Evolutionary conservation across 352 stramenopile genomes (phyloP), one percentile per base, ranked within the genome.

Genomic region (Nannochloropsis limnetica): DNA sequence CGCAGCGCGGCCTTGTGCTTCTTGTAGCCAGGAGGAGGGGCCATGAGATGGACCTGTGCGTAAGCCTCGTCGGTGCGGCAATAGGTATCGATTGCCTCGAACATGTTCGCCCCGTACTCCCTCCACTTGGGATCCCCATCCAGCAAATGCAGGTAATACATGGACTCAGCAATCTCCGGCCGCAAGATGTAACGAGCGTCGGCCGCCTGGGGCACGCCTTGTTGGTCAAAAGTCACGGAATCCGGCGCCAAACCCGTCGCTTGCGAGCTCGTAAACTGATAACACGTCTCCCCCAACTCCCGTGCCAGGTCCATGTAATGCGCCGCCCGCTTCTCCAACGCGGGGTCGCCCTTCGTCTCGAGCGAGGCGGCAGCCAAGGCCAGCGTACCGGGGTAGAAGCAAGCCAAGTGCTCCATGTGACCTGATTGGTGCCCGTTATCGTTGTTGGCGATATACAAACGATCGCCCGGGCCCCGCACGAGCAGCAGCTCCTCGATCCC

Each of bases 401-500:
- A 99, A 11, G 94, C 89, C 80, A 99, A 88, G 86, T 99, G 95
- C 82, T 98, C 94, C 94, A 98, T 98, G 80, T 93, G 89, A 81
- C 93, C 82, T 8, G 37, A 25, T 22, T 44, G 29, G n/a, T 14
- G 23, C 69, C 69, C 69, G 37, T 81, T 61, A 20, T 81, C 69
- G 20, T 83, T 37, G 29, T 83, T 86, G 32, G 69, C 44, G 32
- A 74, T 74, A 29, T 74, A 74, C n/a, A 74, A 29, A 31, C 61
- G n/a, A 29, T 0, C 61, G n/a, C 61, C 61, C 11, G 61, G 61
- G 11, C 61, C 79, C n/a, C 82, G 44, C 32, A 82, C 68, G 29
- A 82, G 32, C n/a, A 98, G 83, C 29, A 98, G 83, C 43, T 95
- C 87, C 82, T 94, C 89, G 25, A 97, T 91, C 61, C 95, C 95